These are phyloP conservation scores for Fagopyrum homotropicum DNA, from an alignment of 148 eudicot species.

Conservation along the genomic window DNA sequence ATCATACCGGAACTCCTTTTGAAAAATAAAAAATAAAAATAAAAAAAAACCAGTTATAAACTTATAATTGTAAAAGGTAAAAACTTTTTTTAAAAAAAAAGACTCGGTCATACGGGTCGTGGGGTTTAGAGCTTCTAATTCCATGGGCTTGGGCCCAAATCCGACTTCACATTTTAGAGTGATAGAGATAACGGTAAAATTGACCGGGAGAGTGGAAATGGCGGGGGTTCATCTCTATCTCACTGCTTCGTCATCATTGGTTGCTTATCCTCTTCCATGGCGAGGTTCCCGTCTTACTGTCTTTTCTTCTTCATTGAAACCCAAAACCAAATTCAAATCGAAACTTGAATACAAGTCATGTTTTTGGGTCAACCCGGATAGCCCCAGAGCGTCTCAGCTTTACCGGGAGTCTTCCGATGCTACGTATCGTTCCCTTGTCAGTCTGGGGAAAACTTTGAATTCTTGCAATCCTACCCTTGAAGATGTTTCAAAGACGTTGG, in stretches of 20 bases:
- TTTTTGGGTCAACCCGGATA: constrained; percentile 78
- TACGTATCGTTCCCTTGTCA: constrained; percentile 48
- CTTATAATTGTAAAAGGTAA: too few species aligned
- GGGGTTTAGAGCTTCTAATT: too few species aligned
- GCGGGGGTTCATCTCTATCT: neutral
- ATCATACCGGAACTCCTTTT: too few species aligned
- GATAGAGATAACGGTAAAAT: neutral
- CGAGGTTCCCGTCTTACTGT: neutral
- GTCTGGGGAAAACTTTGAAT: constrained; percentile 35
- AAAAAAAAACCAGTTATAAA: too few species aligned
- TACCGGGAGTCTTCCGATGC: constrained; percentile 38
- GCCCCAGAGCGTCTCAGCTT: constrained; percentile 48
- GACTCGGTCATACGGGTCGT: neutral
- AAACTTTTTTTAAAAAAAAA: too few species aligned
- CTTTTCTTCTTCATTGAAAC: neutral
- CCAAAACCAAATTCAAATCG: constrained; percentile 6
- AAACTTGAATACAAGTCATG: neutral
- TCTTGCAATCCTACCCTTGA: constrained; percentile 31
- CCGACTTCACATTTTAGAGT: neutral
- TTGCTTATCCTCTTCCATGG: neutral
- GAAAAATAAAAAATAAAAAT: too few species aligned
- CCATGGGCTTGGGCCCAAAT: neutral
- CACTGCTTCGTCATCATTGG: neutral
- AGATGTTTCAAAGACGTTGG: constrained; percentile 31
- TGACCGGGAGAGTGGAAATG: neutral